phyloP scores from a whole-genome alignment of 345 rosid species.

The Moricandia moricandioides region DNA sequence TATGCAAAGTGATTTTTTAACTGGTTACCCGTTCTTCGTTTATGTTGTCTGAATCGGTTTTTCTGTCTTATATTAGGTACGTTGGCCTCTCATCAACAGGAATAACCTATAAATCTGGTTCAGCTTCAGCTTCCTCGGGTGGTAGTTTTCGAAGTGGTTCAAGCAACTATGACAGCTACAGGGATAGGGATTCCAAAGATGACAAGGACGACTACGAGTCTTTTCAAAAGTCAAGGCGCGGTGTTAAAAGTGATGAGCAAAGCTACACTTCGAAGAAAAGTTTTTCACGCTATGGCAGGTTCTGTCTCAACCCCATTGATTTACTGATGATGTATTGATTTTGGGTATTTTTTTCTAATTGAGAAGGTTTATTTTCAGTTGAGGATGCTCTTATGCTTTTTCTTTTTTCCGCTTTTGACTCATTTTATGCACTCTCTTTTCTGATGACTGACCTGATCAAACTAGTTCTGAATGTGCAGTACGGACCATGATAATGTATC shows the following conservation, averaged over 20 bases:
- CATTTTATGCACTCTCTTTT: neutral
- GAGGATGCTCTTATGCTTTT: neutral
- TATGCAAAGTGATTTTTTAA: neutral
- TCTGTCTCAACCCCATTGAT: conserved; percentile 19
- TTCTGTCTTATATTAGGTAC: conserved; percentile 48
- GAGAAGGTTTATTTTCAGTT: neutral
- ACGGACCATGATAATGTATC: conserved; percentile 52
- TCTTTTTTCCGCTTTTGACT: neutral
- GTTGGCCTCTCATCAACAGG: conserved; percentile 90
- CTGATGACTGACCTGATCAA: neutral
- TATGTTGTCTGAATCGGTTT: neutral
- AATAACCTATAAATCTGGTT: conserved; percentile 63
- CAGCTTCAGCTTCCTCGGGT: conserved; percentile 61
- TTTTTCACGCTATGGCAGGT: conserved; percentile 57
- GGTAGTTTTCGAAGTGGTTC: conserved; percentile 40
- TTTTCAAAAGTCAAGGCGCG: conserved; percentile 51
- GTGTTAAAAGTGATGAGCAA: conserved; percentile 42
- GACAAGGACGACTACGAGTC: conserved; percentile 53
- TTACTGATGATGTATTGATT: conserved; percentile 2
- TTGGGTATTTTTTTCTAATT: neutral
- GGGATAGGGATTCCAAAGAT: conserved; percentile 44
- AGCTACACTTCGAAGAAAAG: conserved; percentile 45
- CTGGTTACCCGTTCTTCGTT: neutral
- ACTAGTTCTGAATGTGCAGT: conserved; percentile 44
- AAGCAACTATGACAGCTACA: conserved; percentile 53